Evolutionary conservation across 1,284 basidiomycete genomes (phyloP), one percentile per base, ranked within the genome.

Genomic region (Trametes sp.): DNA sequence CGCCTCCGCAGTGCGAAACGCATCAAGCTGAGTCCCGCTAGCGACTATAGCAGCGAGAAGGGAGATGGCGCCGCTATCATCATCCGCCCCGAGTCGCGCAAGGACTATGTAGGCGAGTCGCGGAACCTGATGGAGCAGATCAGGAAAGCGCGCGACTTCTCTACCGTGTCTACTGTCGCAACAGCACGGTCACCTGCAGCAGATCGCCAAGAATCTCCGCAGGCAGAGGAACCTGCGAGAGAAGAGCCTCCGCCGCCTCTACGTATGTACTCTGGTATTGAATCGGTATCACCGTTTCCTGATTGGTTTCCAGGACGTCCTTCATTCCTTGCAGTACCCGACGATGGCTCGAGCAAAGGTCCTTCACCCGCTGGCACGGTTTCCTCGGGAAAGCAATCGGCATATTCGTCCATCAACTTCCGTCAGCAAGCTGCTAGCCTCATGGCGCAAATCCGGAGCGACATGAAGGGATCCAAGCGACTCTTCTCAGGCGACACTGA

Each of bases 401-500:
- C 67, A 0, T 84, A 84, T 61, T 87, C 87, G 0, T 88, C 89
- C 19, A 78, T 87, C 31, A 85, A 83, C 13, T 92, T 92, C 72
- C 83, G 93, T 41, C 81, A 87, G 67, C 87, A 92, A 68, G 94
- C 91, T 4, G 90, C 86, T 13, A 86, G 83, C 41, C 77, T 95
- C 50, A 94, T 96, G 90, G 90, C 89, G 19, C 90, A 93, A 66
- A 93, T 95, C 65, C 90, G 90, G 75, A 82, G 81, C 59, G 90
- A 92, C 67, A 85, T 92, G 81, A 87, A 85, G 69, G 83, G 85
- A 10, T 82, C 84, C 45, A 91, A 90, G 73, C 87, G 89, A 21
- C 67, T 90, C 1, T 88, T 89, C 69, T 90, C 90, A 2, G 83
- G 81, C 2, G 87, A 87, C 24, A 87, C 85, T 0, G 87, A 88